Percentiles rank a stretch among this genome's conserved stretches.
phyloP scores from a whole-genome alignment of 192 early-diverging fungal genomes.

The Mortierella antarctica region DNA sequence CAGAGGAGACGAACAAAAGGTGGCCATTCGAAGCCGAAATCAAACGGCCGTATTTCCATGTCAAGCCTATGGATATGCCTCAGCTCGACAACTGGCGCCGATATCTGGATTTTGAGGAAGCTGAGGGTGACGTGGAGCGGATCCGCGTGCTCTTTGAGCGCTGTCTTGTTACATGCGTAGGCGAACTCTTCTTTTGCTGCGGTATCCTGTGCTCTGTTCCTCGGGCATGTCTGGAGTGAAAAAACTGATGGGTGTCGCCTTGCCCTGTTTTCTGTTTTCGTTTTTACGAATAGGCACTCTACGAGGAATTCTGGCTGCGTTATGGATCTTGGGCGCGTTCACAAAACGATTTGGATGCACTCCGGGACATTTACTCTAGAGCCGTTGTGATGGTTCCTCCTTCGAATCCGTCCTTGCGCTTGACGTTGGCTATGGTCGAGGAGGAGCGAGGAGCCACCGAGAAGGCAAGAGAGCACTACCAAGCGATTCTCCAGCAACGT shows the following conservation, averaged over 20 bases:
- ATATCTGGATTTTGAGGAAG: slow-evolving; percentile 81
- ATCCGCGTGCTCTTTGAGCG: slow-evolving; percentile 77
- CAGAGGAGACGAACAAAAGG: slow-evolving; percentile 75
- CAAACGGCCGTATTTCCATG: slow-evolving; percentile 83
- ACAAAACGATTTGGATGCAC: slow-evolving; percentile 57
- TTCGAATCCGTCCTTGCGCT: slow-evolving; percentile 63
- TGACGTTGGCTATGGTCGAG: slow-evolving; percentile 70
- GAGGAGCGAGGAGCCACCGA: slow-evolving; percentile 68
- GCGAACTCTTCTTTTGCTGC: slow-evolving; percentile 13
- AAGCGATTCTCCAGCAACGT: slow-evolving; percentile 64
- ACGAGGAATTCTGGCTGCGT: slow-evolving; percentile 83
- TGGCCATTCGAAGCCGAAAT: slow-evolving; percentile 83
- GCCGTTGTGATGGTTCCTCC: slow-evolving; percentile 68
- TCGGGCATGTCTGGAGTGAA: neutral
- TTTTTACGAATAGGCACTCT: slow-evolving; percentile 63
- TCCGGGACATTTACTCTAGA: slow-evolving; percentile 61
- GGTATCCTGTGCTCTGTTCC: neutral
- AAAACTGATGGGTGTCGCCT: neutral
- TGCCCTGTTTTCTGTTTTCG: neutral
- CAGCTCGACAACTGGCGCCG: slow-evolving; percentile 77
- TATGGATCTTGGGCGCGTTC: slow-evolving; percentile 70
- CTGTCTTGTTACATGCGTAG: slow-evolving; percentile 80
- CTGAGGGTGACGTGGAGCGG: slow-evolving; percentile 62
- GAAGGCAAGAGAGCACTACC: slow-evolving; percentile 69
- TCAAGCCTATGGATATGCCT: slow-evolving; percentile 77